A percentile compares a stretch with the other conserved stretches of the same genome.
Evolutionary conservation across 352 stramenopile genomes (phyloP).

Genomic region (Globisporangium spiculum): DNA sequence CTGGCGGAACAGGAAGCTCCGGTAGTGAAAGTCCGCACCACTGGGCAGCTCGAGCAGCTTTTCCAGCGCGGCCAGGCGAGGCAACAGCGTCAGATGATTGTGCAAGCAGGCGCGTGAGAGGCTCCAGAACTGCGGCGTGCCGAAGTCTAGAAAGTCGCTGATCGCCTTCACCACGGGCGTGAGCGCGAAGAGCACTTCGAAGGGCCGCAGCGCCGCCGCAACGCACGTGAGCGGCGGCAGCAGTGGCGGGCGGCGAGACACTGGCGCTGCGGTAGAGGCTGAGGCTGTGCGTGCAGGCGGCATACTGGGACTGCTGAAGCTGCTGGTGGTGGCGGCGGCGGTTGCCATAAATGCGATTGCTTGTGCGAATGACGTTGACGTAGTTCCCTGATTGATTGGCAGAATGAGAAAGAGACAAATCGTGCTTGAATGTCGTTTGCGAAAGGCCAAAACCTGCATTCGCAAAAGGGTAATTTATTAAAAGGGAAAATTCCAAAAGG

Average conservation of each 20-base stretch:
- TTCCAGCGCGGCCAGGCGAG: neutral
- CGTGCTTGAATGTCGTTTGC: too few species aligned
- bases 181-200: constrained; percentile 1
- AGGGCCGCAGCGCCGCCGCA: neutral
- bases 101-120: constrained; percentile 1
- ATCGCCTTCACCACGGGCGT: constrained; percentile 4
- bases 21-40: constrained; percentile 1
- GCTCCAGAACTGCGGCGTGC: constrained; percentile 8
- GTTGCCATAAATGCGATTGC: neutral
- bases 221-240: constrained; percentile 12
- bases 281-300: neutral
- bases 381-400: neutral
- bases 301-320: neutral
- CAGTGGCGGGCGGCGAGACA: neutral
- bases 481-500: too few species aligned
- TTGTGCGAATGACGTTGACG: neutral
- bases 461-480: too few species aligned
- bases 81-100: constrained; percentile 1
- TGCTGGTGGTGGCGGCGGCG: neutral
- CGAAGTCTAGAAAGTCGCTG: constrained; percentile 11
- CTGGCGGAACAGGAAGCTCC: constrained; percentile 8
- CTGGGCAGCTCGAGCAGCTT: neutral
- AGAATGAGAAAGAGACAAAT: too few species aligned
- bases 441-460: too few species aligned
- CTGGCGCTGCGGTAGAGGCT: neutral